phyloP scores from a whole-genome alignment of 768 basidiomycete species.

The Phaeotremella skinneri region DNA sequence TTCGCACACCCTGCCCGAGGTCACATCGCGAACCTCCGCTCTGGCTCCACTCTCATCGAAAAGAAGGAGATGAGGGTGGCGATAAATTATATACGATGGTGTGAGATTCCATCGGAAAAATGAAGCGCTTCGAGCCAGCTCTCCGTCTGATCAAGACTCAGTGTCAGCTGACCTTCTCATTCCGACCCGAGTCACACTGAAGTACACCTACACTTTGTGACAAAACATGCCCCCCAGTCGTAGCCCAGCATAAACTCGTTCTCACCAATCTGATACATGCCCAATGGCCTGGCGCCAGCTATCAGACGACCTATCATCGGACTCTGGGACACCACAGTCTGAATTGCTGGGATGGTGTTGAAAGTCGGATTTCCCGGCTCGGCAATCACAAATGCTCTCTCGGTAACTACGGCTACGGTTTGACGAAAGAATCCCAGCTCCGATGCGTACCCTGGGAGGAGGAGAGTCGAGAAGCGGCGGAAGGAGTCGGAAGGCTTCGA shows the following conservation, averaged over 20 bases:
- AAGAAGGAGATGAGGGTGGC: conserved; percentile 33
- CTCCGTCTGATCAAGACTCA: conserved; percentile 25
- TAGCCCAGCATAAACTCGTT: conserved; percentile 46
- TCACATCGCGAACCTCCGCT: conserved; percentile 38
- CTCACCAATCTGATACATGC: conserved; percentile 46
- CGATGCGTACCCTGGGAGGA: conserved; percentile 37
- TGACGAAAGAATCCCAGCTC: conserved; percentile 43
- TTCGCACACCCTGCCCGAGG: conserved; percentile 38
- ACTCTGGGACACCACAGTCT: conserved; percentile 12
- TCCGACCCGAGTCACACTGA: not conserved
- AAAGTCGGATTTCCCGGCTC: conserved; percentile 43
- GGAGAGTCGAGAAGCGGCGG: conserved; percentile 31
- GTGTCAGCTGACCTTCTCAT: not conserved
- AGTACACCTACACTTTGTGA: conserved; percentile 39
- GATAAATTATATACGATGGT: conserved; percentile 34
- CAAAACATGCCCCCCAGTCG: conserved; percentile 43
- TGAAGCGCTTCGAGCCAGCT: conserved; percentile 31
- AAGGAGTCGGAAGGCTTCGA: conserved; percentile 15
- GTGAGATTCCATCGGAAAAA: conserved; percentile 42
- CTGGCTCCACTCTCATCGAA: conserved; percentile 36
- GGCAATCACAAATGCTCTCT: conserved; percentile 40
- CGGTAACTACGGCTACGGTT: conserved; percentile 39
- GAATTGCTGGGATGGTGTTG: conserved; percentile 34
- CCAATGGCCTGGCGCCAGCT: conserved; percentile 25
- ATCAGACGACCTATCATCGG: conserved; percentile 30